Evolutionary conservation across 768 basidiomycete species (phyloP), one percentile per base, ranked within the genome.

Genomic region (Pholiota conissans): DNA sequence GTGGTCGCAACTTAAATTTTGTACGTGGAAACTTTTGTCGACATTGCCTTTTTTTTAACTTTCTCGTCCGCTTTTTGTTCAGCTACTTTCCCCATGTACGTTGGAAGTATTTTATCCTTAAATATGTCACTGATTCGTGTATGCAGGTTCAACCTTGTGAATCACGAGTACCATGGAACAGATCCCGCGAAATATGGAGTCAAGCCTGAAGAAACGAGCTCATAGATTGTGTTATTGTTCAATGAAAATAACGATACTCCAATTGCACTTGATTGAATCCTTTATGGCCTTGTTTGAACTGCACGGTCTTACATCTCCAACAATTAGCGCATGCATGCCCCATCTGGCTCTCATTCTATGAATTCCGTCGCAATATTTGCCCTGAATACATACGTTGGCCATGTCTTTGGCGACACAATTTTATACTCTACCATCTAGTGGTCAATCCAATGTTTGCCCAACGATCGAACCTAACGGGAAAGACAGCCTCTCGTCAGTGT

Each of bases 1-100:
- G 11, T 96, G 87, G 80, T 91, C 91, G n/a, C 93, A 95, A 71
- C 84, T 97, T 64, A 96, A 95, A 74, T 90, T 97, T 70, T 81
- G 91, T 91, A 70, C 71, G 87, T 79, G 42, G n/a, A 56, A 45
- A 32, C 16, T 6, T 50, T 22, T 42, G 20, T 22, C 7, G 16
- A 18, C 18, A 49, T 49, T 67, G 11, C n/a, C 56, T 37, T 16
- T 30, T 30, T 22, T 45, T 16, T 42, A 18, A 39, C 27, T 58
- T 65, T 40, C 54, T 67, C 42, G 63, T 57, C 34, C 32, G 29
- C 54, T 16, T n/a, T 24, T 22, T 63, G 56, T 50, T 9, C 67
- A 90, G 89, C 83, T 62, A 77, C 80, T 35, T 86, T 94, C 71
- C 91, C 90, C 22, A 90, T 91, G 90, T 90, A 68, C 71, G 86